phyloP scores from a whole-genome alignment of 2,329 filamentous ascomycete genomes.

The Pyrenochaeta sp. region DNA sequence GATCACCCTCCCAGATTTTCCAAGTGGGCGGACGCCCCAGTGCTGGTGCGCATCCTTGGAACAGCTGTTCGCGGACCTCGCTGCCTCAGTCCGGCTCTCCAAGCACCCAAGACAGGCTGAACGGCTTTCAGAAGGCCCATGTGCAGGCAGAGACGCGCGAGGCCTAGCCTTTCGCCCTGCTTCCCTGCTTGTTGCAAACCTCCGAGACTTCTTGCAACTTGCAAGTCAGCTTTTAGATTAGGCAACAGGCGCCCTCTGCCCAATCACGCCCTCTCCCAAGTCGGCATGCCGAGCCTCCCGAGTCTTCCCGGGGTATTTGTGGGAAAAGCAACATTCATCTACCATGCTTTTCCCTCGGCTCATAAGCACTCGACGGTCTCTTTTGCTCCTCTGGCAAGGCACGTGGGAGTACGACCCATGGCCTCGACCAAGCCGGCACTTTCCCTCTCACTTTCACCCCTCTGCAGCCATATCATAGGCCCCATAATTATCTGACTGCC shows the following conservation, averaged over 20 bases:
- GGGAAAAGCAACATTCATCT: constrained; percentile 19
- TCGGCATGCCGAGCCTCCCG: constrained; percentile 27
- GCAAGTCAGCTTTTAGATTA: constrained; percentile 17
- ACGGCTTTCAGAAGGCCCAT: background rate
- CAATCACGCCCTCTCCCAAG: constrained; percentile 16
- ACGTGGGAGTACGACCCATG: background rate
- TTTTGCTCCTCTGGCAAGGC: too few species aligned
- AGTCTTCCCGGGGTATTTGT: constrained; percentile 8
- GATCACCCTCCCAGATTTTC: constrained; percentile 14
- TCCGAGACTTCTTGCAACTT: constrained; percentile 1
- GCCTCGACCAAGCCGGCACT: background rate
- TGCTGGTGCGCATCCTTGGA: constrained; percentile 16
- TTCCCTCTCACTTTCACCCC: constrained; percentile 9
- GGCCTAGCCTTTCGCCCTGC: background rate
- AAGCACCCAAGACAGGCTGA: background rate
- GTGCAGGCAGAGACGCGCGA: background rate
- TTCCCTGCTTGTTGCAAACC: background rate
- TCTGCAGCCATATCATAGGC: too few species aligned
- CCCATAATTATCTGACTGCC: too few species aligned
- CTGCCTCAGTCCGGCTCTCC: constrained; percentile 1
- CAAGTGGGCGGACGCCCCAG: constrained; percentile 5
- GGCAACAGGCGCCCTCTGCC: constrained; percentile 19
- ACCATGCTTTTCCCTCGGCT: constrained; percentile 3
- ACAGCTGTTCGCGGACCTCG: constrained; percentile 18
- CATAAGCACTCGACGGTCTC: background rate